These are phyloP conservation scores for Trifolium repens DNA, from an alignment of 306 rosid genomes.

Conservation along the genomic window DNA sequence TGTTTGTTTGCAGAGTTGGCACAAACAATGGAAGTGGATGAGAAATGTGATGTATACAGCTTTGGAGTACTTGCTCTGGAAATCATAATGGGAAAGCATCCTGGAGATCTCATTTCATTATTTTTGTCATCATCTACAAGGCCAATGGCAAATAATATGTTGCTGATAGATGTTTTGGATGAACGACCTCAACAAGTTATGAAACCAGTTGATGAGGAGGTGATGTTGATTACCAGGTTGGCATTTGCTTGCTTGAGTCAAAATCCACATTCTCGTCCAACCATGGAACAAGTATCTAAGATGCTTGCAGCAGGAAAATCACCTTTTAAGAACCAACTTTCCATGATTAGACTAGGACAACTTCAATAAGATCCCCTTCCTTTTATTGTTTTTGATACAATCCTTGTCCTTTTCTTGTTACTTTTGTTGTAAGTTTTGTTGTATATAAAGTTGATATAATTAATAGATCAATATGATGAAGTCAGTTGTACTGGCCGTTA, in stretches of 20 bases:
- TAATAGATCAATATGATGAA: no score
- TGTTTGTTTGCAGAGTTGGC: slow-evolving; percentile 35
- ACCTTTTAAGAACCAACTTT: background rate
- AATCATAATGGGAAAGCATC: slow-evolving; percentile 38
- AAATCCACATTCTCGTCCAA: slow-evolving; percentile 35
- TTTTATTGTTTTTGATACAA: background rate
- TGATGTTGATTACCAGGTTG: slow-evolving; percentile 30
- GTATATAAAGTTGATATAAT: background rate
- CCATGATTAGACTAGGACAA: slow-evolving; percentile 35
- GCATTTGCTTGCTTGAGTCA: slow-evolving; percentile 32
- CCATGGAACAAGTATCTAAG: slow-evolving; percentile 35
- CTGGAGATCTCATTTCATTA: slow-evolving; percentile 13
- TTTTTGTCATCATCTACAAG: slow-evolving; percentile 23
- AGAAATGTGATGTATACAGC: slow-evolving; percentile 39
- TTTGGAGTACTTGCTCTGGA: slow-evolving; percentile 36
- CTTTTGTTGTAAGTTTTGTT: background rate
- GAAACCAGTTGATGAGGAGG: background rate
- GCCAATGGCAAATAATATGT: background rate
- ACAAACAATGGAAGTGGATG: slow-evolving; percentile 23
- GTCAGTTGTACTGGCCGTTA: no score
- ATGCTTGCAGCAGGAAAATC: slow-evolving; percentile 16
- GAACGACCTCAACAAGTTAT: slow-evolving; percentile 3
- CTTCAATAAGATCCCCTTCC: slow-evolving; percentile 1
- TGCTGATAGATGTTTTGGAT: slow-evolving; percentile 27
- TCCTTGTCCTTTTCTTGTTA: background rate